These are phyloP conservation scores for Trametes sanguinea DNA, from an alignment of 768 basidiomycete genomes.

Conservation along the genomic window DNA sequence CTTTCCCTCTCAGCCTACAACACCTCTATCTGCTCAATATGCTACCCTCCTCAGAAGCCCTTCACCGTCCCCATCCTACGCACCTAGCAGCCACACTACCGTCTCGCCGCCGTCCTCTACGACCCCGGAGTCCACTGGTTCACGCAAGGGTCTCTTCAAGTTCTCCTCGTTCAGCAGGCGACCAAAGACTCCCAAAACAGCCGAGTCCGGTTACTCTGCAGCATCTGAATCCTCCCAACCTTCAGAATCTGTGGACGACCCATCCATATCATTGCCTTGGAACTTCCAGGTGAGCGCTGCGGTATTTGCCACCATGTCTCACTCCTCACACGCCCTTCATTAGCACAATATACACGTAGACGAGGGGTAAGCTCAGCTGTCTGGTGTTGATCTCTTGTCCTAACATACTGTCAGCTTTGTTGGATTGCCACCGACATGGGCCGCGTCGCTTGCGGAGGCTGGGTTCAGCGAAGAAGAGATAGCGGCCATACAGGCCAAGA, in stretches of 20 bases:
- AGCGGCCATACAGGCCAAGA: conserved; percentile 51
- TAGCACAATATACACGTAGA: conserved; percentile 82
- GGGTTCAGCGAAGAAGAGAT: conserved; percentile 76
- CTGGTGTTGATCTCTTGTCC: neutral
- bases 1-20: conserved; percentile 29
- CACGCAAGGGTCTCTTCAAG: conserved; percentile 39
- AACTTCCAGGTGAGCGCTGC: conserved; percentile 64
- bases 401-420: conserved; percentile 43
- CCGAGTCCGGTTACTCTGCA: conserved; percentile 21
- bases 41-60: conserved; percentile 32
- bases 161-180: conserved; percentile 38
- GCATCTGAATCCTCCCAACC: conserved; percentile 20
- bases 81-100: conserved; percentile 23
- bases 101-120: conserved; percentile 25
- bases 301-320: neutral
- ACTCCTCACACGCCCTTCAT: neutral
- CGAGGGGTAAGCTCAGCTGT: conserved; percentile 53
- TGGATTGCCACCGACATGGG: conserved; percentile 77
- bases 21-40: conserved; percentile 34
- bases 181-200: conserved; percentile 36
- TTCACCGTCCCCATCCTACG: conserved; percentile 30
- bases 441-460: conserved; percentile 55
- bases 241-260: conserved; percentile 47
- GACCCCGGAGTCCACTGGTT: conserved; percentile 29
- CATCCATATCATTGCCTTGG: conserved; percentile 68